Evolutionary conservation across 768 basidiomycete species (phyloP).

Genomic region (Neoboletus subvelutipes): DNA sequence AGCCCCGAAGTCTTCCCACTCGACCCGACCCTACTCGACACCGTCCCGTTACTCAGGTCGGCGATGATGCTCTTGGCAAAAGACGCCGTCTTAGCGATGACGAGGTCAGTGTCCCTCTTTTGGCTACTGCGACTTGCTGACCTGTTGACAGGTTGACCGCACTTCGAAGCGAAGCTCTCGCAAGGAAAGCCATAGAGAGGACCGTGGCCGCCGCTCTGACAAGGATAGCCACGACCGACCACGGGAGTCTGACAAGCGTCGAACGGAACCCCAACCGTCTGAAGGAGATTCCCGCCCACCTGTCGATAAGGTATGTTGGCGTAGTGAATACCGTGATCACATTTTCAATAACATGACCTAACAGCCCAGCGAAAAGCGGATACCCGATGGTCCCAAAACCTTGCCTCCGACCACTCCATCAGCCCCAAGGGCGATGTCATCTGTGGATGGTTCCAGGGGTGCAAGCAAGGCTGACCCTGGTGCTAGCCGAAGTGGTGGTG

Average conservation of each 20-base stretch:
- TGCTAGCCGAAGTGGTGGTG: slow-evolving; percentile 43
- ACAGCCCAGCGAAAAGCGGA: slow-evolving; percentile 54
- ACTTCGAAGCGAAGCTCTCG: slow-evolving; percentile 79
- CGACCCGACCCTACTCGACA: slow-evolving; percentile 62
- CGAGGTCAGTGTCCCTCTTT: slow-evolving; percentile 51
- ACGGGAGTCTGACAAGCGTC: slow-evolving; percentile 66
- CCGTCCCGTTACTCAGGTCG: slow-evolving; percentile 41
- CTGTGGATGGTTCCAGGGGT: slow-evolving; percentile 41
- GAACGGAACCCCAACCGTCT: slow-evolving; percentile 57
- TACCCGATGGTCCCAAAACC: slow-evolving; percentile 53
- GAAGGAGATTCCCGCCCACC: slow-evolving; percentile 51
- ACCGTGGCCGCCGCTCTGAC: slow-evolving; percentile 65
- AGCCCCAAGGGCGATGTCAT: slow-evolving; percentile 70
- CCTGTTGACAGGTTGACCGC: slow-evolving; percentile 57
- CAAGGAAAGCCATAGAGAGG: slow-evolving; percentile 76
- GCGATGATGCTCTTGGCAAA: slow-evolving; percentile 72
- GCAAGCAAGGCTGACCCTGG: slow-evolving; percentile 40
- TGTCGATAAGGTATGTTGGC: slow-evolving; percentile 59
- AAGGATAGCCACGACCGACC: slow-evolving; percentile 67
- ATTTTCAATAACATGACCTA: slow-evolving; percentile 7
- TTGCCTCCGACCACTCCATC: slow-evolving; percentile 63
- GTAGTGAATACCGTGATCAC: neutral
- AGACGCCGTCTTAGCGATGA: slow-evolving; percentile 68
- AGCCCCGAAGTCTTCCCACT: slow-evolving; percentile 56
- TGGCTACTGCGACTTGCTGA: slow-evolving; percentile 11